A percentile compares a stretch with the other conserved stretches of the same genome.
Conservation (phyloP, 2,329 filamentous ascomycete genomes). For the Sclerotinia subarctica region DNA sequence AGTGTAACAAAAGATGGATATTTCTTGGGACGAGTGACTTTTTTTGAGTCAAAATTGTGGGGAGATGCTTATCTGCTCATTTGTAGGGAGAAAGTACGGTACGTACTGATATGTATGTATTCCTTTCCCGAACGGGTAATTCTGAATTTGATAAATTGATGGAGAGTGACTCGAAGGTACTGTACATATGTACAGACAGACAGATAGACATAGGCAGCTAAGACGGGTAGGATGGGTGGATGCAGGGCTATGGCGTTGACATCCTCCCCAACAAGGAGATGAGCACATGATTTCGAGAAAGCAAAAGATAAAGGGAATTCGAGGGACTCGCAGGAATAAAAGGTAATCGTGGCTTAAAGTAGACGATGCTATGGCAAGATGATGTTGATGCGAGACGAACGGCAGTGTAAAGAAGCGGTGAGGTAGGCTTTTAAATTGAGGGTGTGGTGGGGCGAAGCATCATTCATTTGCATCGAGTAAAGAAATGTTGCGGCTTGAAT, state of each 20-base stretch:
- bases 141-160: background rate
- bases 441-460: constrained; percentile 10
- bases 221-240: constrained; percentile 9
- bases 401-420: constrained; percentile 12
- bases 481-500: background rate
- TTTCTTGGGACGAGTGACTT: constrained; percentile 14
- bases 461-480: background rate
- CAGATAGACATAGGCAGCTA: background rate
- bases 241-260: constrained; percentile 7
- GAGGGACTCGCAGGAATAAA: background rate
- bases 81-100: background rate
- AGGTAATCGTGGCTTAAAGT: background rate
- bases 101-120: background rate
- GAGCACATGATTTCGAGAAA: background rate
- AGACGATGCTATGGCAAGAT: constrained; percentile 1
- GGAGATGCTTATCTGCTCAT: constrained; percentile 10
- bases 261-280: background rate
- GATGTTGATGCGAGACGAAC: background rate
- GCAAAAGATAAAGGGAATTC: background rate
- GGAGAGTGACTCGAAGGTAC: background rate
- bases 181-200: background rate
- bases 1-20: constrained; percentile 10
- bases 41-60: constrained; percentile 18
- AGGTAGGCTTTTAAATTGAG: background rate
- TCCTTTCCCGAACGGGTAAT: constrained; percentile 13